Evolutionary conservation across 345 rosid species (phyloP).

Genomic region (Adansonia digitata): DNA sequence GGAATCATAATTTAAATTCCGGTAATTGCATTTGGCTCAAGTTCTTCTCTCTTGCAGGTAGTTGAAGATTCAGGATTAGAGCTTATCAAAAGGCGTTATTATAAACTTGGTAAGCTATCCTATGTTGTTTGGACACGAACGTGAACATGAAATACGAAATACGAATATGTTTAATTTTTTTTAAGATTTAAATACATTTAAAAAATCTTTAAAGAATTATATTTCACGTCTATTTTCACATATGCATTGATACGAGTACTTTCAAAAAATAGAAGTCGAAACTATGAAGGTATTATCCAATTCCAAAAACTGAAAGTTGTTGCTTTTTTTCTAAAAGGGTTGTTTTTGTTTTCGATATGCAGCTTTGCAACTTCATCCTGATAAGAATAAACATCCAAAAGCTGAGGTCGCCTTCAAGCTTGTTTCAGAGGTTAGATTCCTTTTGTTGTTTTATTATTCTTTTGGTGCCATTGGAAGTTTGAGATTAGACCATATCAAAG

Average conservation of each 20-base stretch:
- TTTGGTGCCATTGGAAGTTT: constrained; percentile 3
- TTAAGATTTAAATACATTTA: no score
- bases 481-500: no score
- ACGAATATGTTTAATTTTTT: no score
- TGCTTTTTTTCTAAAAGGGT: not conserved
- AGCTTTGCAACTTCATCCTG: constrained; percentile 95
- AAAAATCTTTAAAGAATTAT: no score
- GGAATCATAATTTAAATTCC: no score
- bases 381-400: constrained; percentile 80
- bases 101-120: constrained; percentile 53
- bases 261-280: no score
- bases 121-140: no score
- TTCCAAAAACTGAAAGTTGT: not conserved
- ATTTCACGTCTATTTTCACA: no score
- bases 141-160: no score
- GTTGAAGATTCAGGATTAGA: constrained; percentile 63
- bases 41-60: constrained; percentile 35
- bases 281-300: no score
- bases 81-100: constrained; percentile 59
- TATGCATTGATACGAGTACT: no score
- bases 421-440: constrained; percentile 64
- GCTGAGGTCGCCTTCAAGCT: constrained; percentile 93
- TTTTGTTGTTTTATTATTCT: not conserved
- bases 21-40: constrained; percentile 12
- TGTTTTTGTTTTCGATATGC: constrained; percentile 8